Base-by-base conservation (phyloP, 1,284 basidiomycete genomes). In the Ganoderma meredithae region DNA sequence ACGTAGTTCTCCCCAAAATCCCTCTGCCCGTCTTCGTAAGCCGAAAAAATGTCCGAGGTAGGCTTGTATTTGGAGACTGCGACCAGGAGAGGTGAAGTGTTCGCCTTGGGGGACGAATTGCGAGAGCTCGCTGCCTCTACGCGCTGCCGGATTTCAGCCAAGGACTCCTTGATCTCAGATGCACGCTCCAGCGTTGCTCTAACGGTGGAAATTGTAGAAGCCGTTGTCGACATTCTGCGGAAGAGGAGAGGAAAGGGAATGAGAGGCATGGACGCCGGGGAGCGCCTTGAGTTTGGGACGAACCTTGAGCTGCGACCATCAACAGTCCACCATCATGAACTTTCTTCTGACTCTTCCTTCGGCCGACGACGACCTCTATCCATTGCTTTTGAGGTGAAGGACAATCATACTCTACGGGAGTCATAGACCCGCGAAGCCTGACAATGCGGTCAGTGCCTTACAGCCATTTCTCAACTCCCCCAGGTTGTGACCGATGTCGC, bases 1-100 rank as follows among this genome's bases (percentile, higher is more conserved):
- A 97, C 96, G 78, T 99, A 99, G 79, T 99, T 99, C 81, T 99
- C 97, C 13, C 98, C 97, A 79, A 99, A 99, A 78, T 98, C 95
- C 1, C 90, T 83, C 74, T 98, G 95, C 0, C 92, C 94, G 17
- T 83, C 82, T 68, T 94, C 86, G 76, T 93, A 94, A 71, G 95
- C 93, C 5, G 92, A 92, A 59, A 92, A 83, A 66, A 99, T 90
- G 79, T 98, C 96, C 6, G 91, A 90, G 1, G 92, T 88, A 1
- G 97, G 95, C 79, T 99, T 98, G 76, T 94, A 89, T 81, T 99
- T 99, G 7, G 96, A 98, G 19, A 99, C 96, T 0, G 97, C 95
- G 9, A 99, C 93, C 12, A 99, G 82, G 40, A 79, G 81, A 8
- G 81, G 77, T 53, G 69, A 12, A 43, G 41, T 47, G 27, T 73